These are phyloP conservation scores for Psidium guajava DNA, from an alignment of 345 rosid species.

Conservation along the genomic window DNA sequence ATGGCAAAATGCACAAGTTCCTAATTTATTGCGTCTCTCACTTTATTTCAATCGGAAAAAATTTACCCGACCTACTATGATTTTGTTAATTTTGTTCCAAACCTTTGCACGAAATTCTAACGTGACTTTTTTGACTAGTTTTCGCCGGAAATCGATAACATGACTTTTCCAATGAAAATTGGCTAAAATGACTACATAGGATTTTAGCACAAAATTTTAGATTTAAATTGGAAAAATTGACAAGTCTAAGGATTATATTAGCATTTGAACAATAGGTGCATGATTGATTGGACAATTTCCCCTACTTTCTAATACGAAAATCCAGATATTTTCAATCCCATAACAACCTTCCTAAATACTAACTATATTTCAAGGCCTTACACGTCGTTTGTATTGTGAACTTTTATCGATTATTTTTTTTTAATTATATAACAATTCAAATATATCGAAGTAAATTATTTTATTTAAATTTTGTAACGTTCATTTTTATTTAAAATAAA, in stretches of 20 bases:
- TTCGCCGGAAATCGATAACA: accelerated
- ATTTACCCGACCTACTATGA: background rate
- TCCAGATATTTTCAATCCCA: background rate
- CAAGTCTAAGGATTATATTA: no score
- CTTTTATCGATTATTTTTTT: no score
- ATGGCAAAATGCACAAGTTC: background rate
- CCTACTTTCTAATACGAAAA: no score
- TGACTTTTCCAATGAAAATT: background rate
- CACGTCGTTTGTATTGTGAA: no score
- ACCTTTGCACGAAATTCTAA: background rate
- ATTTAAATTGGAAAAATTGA: background rate
- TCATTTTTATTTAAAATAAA: background rate
- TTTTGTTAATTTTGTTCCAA: background rate
- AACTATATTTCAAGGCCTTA: no score
- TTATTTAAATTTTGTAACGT: background rate
- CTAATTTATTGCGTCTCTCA: background rate
- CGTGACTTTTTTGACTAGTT: background rate
- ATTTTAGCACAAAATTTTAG: background rate
- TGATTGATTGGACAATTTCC: background rate
- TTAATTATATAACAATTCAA: no score
- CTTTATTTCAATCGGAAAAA: background rate
- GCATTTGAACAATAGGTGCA: background rate
- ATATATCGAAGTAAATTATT: no score
- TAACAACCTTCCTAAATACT: background rate
- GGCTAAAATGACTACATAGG: accelerated